These are phyloP conservation scores for Quillaja saponaria DNA, from an alignment of 306 rosid species.

Conservation along the genomic window DNA sequence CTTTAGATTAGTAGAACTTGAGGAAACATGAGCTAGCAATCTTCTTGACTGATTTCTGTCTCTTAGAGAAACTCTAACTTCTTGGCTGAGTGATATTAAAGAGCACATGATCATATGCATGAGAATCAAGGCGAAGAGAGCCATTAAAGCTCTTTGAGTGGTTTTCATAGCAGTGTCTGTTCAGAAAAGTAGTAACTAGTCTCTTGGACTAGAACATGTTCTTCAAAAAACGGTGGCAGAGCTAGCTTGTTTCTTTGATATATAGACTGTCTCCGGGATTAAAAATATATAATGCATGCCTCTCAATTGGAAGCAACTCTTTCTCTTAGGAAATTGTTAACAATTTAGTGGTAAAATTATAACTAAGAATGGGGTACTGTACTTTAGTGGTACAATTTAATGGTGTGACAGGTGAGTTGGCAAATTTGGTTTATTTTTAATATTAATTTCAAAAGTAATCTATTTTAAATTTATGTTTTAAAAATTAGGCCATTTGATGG, in stretches of 20 bases:
- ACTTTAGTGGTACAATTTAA: too few species aligned
- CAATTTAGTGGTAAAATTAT: too few species aligned
- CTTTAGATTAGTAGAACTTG: slow-evolving; percentile 36
- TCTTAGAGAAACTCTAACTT: slow-evolving; percentile 29
- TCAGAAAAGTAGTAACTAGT: slow-evolving; percentile 22
- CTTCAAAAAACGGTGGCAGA: slow-evolving; percentile 13
- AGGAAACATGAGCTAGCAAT: slow-evolving; percentile 41
- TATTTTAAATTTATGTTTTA: too few species aligned
- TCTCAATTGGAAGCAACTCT: slow-evolving; percentile 26
- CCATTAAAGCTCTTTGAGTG: slow-evolving; percentile 38
- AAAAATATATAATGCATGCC: slow-evolving; percentile 1
- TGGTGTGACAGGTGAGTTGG: too few species aligned
- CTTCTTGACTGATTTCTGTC: slow-evolving; percentile 42
- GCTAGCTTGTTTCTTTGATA: slow-evolving; percentile 36
- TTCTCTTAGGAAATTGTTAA: neutral
- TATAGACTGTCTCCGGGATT: slow-evolving; percentile 17
- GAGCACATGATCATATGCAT: slow-evolving; percentile 34
- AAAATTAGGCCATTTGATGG: too few species aligned
- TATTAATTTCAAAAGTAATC: too few species aligned
- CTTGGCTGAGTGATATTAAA: slow-evolving; percentile 36
- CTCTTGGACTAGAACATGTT: slow-evolving; percentile 13
- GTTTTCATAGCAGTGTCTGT: slow-evolving; percentile 52
- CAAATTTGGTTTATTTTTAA: too few species aligned
- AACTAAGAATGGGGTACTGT: too few species aligned
- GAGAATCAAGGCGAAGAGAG: slow-evolving; percentile 48